Evolutionary conservation across 164 flowering plant species (phyloP), one percentile per base, ranked within the genome.

Genomic region (Sextonia rubra): DNA sequence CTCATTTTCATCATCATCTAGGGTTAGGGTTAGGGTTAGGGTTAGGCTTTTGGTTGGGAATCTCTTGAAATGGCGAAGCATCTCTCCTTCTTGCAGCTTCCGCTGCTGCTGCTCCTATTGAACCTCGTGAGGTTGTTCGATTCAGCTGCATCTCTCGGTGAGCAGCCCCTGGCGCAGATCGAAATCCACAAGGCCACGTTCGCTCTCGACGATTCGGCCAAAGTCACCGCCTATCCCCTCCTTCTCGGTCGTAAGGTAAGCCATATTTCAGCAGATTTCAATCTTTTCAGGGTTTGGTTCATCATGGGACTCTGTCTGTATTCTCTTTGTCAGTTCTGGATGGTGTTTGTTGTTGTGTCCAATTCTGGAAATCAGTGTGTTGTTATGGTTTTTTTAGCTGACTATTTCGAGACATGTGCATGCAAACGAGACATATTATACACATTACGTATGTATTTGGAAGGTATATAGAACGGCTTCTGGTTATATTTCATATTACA

Each of bases 131-230:
- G 22, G 72, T 22, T 12, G 23, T 44, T 5, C 32, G 48, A 87
- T 60, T n/a, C 69, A 11, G 30, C 73, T 87, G 60, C 82, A 83
- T 68, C 22, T 48, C 26, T n/a, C 2, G 84, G 81, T 0, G 88
- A 73, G 47, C 94, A 90, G 80, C 90, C 94, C 1, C 72, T 88
- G 23, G 83, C 92, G 2, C 83, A 84, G 72, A 86, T 90, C 60
- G 85, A 84, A 4, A 83, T 90, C 24, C 84, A 83, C 48, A 81
- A 72, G 29, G 74, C 87, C 17, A 48, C 55, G 3, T 64, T 75
- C 29, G 83, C 76, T 0, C 79, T 87, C 65, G 71, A 48, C 52
- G 75, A 75, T 26, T 74, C 81, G 0, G 85, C 86, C 23, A 83
- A 78, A 12, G 71, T 90, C 23, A 81, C 52, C 69, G 92, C 90